Conservation (phyloP, 2,329 filamentous ascomycete genomes). For the Beauveria australis region DNA sequence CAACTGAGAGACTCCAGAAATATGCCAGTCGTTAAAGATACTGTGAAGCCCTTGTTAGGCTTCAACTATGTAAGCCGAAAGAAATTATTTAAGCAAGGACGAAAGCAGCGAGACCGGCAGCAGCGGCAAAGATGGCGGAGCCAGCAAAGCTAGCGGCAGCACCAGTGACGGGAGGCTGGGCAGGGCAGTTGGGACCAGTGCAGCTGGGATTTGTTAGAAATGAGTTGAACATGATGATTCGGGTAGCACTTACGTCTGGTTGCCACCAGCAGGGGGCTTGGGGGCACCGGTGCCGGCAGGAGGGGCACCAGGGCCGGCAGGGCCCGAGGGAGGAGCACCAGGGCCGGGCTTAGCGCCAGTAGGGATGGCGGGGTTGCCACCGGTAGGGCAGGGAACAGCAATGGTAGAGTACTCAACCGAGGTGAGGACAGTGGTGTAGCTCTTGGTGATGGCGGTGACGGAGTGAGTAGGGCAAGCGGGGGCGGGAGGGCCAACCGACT, state of each 20-base stretch:
- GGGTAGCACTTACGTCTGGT: conserved; percentile 23
- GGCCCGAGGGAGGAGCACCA: background rate
- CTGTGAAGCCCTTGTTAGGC: conserved; percentile 32
- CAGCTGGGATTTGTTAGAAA: conserved; percentile 11
- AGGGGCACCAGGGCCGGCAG: conserved; percentile 18
- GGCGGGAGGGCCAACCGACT: background rate
- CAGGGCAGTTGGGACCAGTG: conserved; percentile 16
- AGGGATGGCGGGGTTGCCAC: conserved; percentile 14
- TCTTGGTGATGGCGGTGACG: conserved; percentile 46
- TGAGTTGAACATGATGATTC: too few relatives aligned
- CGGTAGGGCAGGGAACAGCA: conserved; percentile 34
- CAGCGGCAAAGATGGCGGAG: conserved; percentile 46
- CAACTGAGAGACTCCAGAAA: conserved; percentile 22
- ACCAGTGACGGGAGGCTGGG: conserved; percentile 33
- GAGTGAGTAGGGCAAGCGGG: conserved; percentile 28
- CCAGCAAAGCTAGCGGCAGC: conserved; percentile 45
- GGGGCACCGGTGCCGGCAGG: conserved; percentile 21
- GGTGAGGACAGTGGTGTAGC: conserved; percentile 47
- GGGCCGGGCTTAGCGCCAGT: conserved; percentile 18
- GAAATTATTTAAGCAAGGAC: conserved; percentile 43
- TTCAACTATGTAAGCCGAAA: conserved; percentile 28
- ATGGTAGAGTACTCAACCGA: conserved; percentile 45
- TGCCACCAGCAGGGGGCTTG: conserved; percentile 16
- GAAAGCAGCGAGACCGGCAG: conserved; percentile 45
- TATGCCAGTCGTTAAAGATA: conserved; percentile 26